phyloP scores from a whole-genome alignment of 345 rosid genomes.

The Durio zibethinus region DNA sequence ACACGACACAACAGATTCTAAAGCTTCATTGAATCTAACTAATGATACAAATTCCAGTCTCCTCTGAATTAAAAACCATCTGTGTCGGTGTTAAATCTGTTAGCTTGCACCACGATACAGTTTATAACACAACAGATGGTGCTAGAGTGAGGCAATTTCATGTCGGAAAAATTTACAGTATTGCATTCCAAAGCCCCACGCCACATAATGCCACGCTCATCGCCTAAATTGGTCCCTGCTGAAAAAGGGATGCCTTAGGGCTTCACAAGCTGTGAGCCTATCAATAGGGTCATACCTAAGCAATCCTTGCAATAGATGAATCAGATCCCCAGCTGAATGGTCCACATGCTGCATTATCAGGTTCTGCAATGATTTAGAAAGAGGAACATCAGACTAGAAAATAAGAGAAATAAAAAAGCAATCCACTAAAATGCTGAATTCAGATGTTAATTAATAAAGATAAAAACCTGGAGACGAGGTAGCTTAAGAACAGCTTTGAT shows the following conservation, averaged over 20 bases:
- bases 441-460: not conserved
- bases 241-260: constrained; percentile 75
- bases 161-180: not conserved
- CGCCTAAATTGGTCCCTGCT: constrained; percentile 34
- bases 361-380: constrained; percentile 37
- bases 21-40: not conserved
- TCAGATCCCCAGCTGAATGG: constrained; percentile 75
- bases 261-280: constrained; percentile 67
- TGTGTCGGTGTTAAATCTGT: not conserved
- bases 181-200: not conserved
- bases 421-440: not conserved
- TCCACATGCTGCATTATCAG: constrained; percentile 83
- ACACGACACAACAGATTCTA: no score
- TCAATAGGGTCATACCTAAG: constrained; percentile 61
- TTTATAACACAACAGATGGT: not conserved
- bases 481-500: constrained; percentile 66
- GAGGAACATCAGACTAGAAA: not conserved
- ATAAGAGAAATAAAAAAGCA: not conserved
- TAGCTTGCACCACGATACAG: not conserved
- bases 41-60: not conserved
- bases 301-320: constrained; percentile 74
- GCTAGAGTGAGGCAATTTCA: not conserved
- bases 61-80: not conserved
- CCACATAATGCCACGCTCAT: not conserved
- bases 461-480: constrained; percentile 54